Base-by-base conservation (phyloP, 208 protist species). In the Trypanosoma cruzi region DNA sequence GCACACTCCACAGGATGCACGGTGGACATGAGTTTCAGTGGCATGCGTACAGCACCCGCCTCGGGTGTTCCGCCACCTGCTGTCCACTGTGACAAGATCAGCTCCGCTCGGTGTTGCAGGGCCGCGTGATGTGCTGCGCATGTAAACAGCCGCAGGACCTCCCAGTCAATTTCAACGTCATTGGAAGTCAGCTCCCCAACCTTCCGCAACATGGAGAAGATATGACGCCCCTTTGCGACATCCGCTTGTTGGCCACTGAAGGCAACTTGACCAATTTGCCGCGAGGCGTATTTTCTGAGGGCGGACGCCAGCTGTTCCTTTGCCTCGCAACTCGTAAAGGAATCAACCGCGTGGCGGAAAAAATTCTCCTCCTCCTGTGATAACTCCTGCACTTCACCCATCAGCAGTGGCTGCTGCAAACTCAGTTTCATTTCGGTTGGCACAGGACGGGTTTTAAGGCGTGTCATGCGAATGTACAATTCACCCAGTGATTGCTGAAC, bases 91-190 rank as follows among this genome's bases (percentile, higher is more conserved):
- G 53, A 50, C 8, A 74, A 14, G 10, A 89, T 62, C 16, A 72
- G 72, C 57, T 84, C 64, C 13, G 69, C 83, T 20, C 57, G 56
- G 22, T 75, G 79, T 28, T 68, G 64, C 50, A 94, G 64, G 0
- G 67, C 58, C 2, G 50, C 54, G 46, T 79, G 73, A 2, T 64
- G 40, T 24, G 55, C 58, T 3, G 78, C 75, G 28, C 79, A 66
- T 0, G 79, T 89, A 79, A 79, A 76, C 42, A 94, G 73, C 1
- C 85, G 85, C 68, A 92, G 64, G 20, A 80, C 73, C 70, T 94
- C 80, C 82, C 80, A 89, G 59, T 90, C 75, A 0, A 70, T 7
- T 73, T 65, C 57, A 60, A 66, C 63, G 40, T 46, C 26, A 49
- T 64, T 16, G 32, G 18, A 7, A 0, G 34, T 54, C 18, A 80